phyloP scores from a whole-genome alignment of 2,329 filamentous ascomycete genomes.

The Rutstroemia sp. region DNA sequence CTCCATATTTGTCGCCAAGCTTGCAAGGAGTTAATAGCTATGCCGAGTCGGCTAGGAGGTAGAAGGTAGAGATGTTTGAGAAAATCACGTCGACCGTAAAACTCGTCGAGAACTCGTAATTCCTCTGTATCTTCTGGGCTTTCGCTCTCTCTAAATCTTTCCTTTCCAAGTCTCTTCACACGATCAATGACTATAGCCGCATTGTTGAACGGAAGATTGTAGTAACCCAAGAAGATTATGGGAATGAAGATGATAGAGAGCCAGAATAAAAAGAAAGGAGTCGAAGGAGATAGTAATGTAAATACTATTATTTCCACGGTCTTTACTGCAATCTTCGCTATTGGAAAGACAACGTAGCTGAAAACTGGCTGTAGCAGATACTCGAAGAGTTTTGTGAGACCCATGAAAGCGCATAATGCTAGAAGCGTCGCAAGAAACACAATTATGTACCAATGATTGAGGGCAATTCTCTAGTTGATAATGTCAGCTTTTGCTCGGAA shows the following conservation, averaged over 20 bases:
- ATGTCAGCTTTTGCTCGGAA: no score
- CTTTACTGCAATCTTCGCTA: no score
- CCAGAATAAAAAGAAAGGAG: not conserved
- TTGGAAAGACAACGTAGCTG: no score
- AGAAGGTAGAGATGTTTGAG: not conserved
- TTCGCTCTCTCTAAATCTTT: not conserved
- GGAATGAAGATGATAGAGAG: not conserved
- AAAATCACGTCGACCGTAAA: not conserved
- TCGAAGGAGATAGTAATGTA: not conserved
- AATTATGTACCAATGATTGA: no score
- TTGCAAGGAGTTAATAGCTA: not conserved
- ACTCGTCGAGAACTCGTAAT: not conserved
- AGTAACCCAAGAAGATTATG: not conserved
- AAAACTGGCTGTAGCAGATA: no score
- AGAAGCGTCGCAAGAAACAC: no score
- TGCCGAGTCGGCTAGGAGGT: not conserved
- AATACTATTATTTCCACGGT: not conserved
- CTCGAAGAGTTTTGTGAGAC: no score
- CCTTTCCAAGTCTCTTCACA: not conserved
- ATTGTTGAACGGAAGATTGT: not conserved
- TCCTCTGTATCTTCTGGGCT: not conserved
- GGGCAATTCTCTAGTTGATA: no score
- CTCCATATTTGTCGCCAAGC: not conserved
- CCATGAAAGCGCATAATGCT: no score
- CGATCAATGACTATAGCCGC: not conserved